Evolutionary conservation across 768 basidiomycete species (phyloP).

Genomic region (Dendrothele bispora): DNA sequence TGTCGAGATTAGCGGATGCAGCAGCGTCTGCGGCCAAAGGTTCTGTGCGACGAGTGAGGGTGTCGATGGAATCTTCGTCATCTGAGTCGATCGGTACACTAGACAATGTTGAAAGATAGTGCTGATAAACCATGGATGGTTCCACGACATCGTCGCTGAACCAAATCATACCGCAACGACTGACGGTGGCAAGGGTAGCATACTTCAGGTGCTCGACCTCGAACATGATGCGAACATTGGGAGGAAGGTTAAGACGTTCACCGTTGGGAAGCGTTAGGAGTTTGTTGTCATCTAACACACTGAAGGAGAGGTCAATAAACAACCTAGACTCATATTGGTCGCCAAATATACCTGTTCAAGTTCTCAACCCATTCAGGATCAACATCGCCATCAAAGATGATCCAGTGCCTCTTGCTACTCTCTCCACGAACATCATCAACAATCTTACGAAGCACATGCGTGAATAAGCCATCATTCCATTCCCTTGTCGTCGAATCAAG

Average conservation of each 20-base stretch:
- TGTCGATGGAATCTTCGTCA: constrained; percentile 75
- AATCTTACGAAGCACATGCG: constrained; percentile 95
- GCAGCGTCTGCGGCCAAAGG: constrained; percentile 43
- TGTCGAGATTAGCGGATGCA: constrained; percentile 62
- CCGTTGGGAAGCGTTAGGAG: constrained; percentile 95
- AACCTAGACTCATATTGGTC: no score
- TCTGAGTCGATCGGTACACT: constrained; percentile 81
- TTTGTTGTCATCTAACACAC: constrained; percentile 99
- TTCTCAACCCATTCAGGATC: constrained; percentile 99
- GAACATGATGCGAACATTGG: constrained; percentile 99
- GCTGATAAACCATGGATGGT: constrained; percentile 85
- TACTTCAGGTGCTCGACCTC: constrained; percentile 98
- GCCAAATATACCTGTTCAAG: constrained; percentile 79
- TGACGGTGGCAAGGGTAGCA: constrained; percentile 97
- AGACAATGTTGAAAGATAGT: constrained; percentile 81
- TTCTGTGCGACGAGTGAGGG: constrained; percentile 55
- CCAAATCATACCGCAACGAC: constrained; percentile 99
- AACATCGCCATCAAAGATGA: constrained; percentile 98
- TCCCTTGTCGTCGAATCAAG: constrained; percentile 96
- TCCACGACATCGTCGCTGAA: constrained; percentile 97
- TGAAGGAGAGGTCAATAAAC: constrained; percentile 32
- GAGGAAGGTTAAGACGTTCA: constrained; percentile 93
- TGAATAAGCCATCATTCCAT: constrained; percentile 99
- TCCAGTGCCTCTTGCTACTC: constrained; percentile 96
- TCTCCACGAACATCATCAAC: constrained; percentile 99